These are phyloP conservation scores for Suaeda aralocaspica DNA, from an alignment of 148 eudicot genomes.

Conservation along the genomic window DNA sequence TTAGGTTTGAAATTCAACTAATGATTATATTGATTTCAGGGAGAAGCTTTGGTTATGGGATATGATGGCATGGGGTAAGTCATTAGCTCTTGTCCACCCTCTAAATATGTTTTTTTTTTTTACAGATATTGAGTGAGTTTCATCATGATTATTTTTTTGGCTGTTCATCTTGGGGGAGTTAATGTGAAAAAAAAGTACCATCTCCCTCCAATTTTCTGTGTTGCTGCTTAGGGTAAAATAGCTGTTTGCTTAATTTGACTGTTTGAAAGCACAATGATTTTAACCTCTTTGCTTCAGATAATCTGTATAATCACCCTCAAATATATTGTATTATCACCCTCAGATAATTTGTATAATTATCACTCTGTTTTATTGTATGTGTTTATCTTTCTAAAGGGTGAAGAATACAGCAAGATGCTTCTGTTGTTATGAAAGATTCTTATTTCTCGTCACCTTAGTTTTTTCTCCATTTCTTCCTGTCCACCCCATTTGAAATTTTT, in stretches of 20 bases:
- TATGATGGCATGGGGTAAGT: conserved; percentile 96
- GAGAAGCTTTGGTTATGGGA: conserved; percentile 96
- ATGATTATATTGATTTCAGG: conserved; percentile 44
- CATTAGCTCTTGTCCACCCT: conserved; percentile 6
- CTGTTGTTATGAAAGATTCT: not conserved
- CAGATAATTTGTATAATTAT: not conserved
- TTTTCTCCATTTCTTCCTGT: no score
- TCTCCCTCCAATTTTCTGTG: not conserved
- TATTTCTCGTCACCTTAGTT: not conserved
- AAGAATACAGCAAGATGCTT: not conserved
- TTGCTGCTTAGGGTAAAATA: not conserved
- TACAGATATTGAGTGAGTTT: not conserved
- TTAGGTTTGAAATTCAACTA: not conserved
- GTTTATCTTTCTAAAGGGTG: not conserved
- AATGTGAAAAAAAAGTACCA: not conserved
- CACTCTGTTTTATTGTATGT: not conserved
- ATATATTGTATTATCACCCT: no score
- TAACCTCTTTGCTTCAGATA: not conserved
- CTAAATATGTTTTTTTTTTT: not conserved
- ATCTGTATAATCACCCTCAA: not conserved
- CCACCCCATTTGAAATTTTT: no score
- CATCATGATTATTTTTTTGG: not conserved
- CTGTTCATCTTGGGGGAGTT: no score
- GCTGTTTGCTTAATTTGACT: not conserved
- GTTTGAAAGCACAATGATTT: not conserved